phyloP scores from a whole-genome alignment of 2,329 filamentous ascomycete genomes.

The Elsinoe necatrix region DNA sequence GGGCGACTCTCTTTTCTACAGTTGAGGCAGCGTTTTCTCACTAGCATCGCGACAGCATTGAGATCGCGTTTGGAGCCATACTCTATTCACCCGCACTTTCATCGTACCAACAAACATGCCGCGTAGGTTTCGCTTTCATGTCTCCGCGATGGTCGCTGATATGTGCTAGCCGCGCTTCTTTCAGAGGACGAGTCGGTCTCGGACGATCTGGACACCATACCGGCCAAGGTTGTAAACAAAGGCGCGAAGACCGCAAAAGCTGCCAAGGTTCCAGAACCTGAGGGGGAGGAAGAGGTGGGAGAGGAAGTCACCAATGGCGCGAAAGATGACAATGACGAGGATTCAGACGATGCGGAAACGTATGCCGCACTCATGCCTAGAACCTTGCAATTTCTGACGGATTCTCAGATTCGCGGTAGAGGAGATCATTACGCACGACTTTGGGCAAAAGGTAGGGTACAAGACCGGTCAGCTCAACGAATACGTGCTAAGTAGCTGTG shows the following conservation, averaged over 20 bases:
- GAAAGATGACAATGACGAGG: constrained; percentile 29
- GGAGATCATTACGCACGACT: constrained; percentile 58
- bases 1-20: neutral
- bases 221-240: constrained; percentile 14
- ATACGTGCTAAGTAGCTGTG: constrained; percentile 8
- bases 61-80: neutral
- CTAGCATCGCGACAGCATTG: neutral
- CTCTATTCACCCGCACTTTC: neutral
- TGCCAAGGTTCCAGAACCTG: constrained; percentile 24
- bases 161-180: neutral
- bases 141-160: neutral
- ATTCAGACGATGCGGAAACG: constrained; percentile 36
- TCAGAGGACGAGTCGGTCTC: constrained; percentile 5
- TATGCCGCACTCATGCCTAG: constrained; percentile 38
- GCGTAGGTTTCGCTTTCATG: neutral
- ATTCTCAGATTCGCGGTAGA: constrained; percentile 61
- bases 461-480: neutral
- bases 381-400: constrained; percentile 24
- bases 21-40: no score
- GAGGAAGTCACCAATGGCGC: constrained; percentile 23
- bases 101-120: constrained; percentile 11
- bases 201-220: constrained; percentile 16
- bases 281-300: constrained; percentile 23
- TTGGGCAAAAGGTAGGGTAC: constrained; percentile 33
- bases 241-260: constrained; percentile 12